These are phyloP conservation scores for Aspergillus neoniger DNA, from an alignment of 2,329 filamentous ascomycete genomes.

Conservation along the genomic window DNA sequence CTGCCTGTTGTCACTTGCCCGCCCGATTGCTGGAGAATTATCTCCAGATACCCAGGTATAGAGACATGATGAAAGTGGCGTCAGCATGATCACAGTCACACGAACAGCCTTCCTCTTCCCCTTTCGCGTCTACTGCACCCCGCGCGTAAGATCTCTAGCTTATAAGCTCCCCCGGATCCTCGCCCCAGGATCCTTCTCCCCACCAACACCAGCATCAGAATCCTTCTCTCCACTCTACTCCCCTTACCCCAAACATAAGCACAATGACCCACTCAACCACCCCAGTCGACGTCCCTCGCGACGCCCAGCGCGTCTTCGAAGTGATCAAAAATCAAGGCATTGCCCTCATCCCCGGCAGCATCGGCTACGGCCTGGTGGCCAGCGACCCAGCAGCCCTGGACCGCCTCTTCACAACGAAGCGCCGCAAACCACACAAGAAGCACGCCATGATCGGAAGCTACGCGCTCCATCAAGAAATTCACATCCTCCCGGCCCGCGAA, in stretches of 20 bases:
- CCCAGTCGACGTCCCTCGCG: slow-evolving; percentile 22
- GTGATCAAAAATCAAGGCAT: slow-evolving; percentile 27
- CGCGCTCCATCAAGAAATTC: slow-evolving; percentile 26
- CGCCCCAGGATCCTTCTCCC: background rate
- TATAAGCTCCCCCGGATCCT: background rate
- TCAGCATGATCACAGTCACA: background rate
- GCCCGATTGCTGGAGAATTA: background rate
- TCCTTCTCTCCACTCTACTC: background rate
- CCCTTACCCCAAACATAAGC: background rate
- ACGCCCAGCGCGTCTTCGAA: slow-evolving; percentile 25
- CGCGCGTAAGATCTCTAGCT: background rate
- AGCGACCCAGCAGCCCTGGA: slow-evolving; percentile 23
- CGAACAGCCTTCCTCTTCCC: background rate
- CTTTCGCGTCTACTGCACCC: background rate
- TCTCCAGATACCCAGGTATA: background rate
- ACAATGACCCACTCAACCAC: background rate
- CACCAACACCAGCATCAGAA: background rate
- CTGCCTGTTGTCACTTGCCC: background rate
- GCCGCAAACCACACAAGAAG: slow-evolving; percentile 26
- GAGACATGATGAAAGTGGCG: background rate
- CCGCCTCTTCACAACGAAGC: slow-evolving; percentile 15
- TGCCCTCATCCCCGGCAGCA: slow-evolving; percentile 29
- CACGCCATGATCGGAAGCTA: slow-evolving; percentile 34
- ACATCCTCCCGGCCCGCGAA: slow-evolving; percentile 19
- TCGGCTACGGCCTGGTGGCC: slow-evolving; percentile 31